Base-by-base conservation (phyloP, 1,284 basidiomycete species). In the Rhodotorula sp. region DNA sequence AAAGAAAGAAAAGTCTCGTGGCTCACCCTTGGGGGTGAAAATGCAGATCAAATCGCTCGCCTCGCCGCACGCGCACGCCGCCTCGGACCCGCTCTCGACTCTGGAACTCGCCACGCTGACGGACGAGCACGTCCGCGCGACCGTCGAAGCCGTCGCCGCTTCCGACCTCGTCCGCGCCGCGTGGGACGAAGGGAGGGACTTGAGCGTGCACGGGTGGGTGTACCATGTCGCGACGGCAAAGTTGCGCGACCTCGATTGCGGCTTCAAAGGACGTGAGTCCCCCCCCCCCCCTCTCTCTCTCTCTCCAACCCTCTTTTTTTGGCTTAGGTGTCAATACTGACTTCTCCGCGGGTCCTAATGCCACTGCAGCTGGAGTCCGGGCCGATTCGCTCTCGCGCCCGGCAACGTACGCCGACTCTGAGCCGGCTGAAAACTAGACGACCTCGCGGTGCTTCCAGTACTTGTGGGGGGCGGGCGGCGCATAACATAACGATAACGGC, bases 181-280 rank as follows among this genome's bases (percentile, higher is more conserved):
- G 55, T 95, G 93, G 93, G 84, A 83, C 51, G 80, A 83, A 24
- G 77, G 78, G 15, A 67, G 77, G 60, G 75, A 77, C 66, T 83
- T 93, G 53, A 85, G 83, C 80, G 86, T 94, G 15, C 91, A 95
- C 77, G 92, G 92, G 4, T 92, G 89, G 89, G 86, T 94, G 53
- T 94, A 91, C 80, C 87, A 91, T 66, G 74, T 94, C 68, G 85
- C 83, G 63, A 85, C 83, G 17, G 93, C 92, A 15, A 82, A 82
- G 64, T 81, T 95, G 80, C 83, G 83, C 75, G 91, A 95, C 77
- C 82, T 95, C 68, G 84, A 83, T 29, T 80, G 91, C 62, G 75
- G 75, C 6, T 74, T 46, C 48, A 69, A 70, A 48, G 74, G 74
- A 56, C 65, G 73, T 73, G 54, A 48, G 71, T 59, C 54, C 2